Conservation (phyloP, 768 basidiomycete genomes). For the Rhizopogon rudus region DNA sequence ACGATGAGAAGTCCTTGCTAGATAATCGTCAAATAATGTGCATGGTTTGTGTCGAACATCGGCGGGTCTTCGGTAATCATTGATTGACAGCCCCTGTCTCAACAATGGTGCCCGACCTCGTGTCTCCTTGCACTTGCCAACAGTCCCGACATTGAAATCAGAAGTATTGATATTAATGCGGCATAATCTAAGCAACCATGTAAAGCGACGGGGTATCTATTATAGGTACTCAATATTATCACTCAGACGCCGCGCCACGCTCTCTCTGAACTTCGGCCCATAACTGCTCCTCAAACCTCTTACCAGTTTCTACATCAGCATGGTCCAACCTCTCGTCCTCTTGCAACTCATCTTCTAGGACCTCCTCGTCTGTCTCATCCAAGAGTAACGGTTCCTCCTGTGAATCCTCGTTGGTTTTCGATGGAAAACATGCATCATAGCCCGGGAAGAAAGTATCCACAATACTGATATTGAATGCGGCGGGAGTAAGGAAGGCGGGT, state of each 20-base stretch:
- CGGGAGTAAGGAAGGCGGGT: conserved; percentile 32
- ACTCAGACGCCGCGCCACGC: neutral
- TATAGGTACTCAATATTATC: neutral
- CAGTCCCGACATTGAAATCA: neutral
- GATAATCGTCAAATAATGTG: too few species aligned
- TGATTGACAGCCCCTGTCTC: too few species aligned
- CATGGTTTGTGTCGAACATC: too few species aligned
- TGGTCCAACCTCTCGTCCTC: conserved; percentile 40
- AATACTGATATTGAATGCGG: conserved; percentile 7
- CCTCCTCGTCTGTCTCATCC: conserved; percentile 33
- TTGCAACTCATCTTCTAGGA: conserved; percentile 32
- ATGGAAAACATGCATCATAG: conserved; percentile 18
- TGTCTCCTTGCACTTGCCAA: neutral
- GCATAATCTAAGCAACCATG: neutral
- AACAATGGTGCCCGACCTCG: too few species aligned
- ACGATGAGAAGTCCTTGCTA: too few species aligned
- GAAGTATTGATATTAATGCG: neutral
- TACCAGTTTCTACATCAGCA: conserved; percentile 27
- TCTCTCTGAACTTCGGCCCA: conserved; percentile 34
- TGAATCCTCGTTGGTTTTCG: conserved; percentile 11
- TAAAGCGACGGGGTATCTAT: neutral
- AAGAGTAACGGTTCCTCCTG: conserved; percentile 25
- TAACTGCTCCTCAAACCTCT: conserved; percentile 34
- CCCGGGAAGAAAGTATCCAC: conserved; percentile 13
- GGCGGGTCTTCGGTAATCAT: too few species aligned